Evolutionary conservation across 257 asterid species (phyloP).

Genomic region (Fraxinus excelsior): DNA sequence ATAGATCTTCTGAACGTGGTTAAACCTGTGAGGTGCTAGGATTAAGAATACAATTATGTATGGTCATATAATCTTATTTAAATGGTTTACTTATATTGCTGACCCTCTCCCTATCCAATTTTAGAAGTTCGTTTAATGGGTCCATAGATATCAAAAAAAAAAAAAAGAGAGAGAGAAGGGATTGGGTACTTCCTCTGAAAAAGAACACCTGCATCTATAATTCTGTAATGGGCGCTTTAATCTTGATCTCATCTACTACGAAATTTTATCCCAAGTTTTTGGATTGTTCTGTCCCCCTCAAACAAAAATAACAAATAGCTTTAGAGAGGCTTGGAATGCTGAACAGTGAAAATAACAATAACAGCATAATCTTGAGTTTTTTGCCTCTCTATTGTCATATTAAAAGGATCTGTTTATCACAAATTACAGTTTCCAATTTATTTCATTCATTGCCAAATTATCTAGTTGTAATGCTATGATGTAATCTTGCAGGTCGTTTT

Average conservation of each 20-base stretch:
- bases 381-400: conserved; percentile 4
- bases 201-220: neutral
- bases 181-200: neutral
- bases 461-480: conserved; percentile 16
- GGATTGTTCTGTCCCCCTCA: neutral
- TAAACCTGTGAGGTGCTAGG: neutral
- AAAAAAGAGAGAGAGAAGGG: neutral
- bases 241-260: neutral
- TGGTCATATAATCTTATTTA: neutral
- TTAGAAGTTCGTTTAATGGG: neutral
- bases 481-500: conserved; percentile 65
- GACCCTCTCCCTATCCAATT: neutral
- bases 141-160: neutral
- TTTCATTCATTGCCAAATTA: neutral
- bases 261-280: neutral
- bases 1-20: neutral
- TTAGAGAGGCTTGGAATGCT: neutral
- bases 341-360: neutral
- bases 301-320: neutral
- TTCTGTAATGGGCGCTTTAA: neutral
- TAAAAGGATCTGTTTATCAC: conserved; percentile 14
- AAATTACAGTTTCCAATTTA: conserved; percentile 4
- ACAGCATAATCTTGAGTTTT: neutral
- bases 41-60: neutral
- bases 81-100: neutral